Conservation (phyloP, 2,329 filamentous ascomycete genomes). For the Mycogone perniciosa region DNA sequence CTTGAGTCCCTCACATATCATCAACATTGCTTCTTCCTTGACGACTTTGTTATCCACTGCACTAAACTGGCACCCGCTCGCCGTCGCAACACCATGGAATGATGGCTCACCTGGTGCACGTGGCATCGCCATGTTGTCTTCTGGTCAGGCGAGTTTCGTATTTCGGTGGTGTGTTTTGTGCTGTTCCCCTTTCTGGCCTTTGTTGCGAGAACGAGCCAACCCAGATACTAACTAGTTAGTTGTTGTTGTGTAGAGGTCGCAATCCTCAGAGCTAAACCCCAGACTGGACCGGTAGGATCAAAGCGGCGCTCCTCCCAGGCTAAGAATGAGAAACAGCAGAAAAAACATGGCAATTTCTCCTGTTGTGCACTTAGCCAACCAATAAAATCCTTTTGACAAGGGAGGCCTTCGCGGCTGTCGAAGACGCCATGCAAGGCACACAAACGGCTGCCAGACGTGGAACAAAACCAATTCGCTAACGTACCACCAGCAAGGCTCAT, state of each 20-base stretch:
- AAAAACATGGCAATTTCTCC: slow-evolving; percentile 10
- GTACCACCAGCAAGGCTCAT: not conserved
- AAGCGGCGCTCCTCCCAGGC: not conserved
- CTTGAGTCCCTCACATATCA: slow-evolving; percentile 11
- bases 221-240: too few relatives aligned
- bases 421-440: slow-evolving; percentile 12
- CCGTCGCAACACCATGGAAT: slow-evolving; percentile 7
- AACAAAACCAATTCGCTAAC: not conserved
- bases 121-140: slow-evolving; percentile 1
- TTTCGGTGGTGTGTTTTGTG: not conserved
- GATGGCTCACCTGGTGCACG: slow-evolving; percentile 7
- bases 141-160: not conserved
- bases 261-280: too few relatives aligned
- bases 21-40: not conserved
- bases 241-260: too few relatives aligned
- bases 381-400: not conserved
- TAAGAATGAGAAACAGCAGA: not conserved
- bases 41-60: not conserved
- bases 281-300: too few relatives aligned
- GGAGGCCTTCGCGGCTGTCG: slow-evolving; percentile 1
- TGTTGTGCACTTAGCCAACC: not conserved
- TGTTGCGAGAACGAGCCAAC: not conserved
- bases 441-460: slow-evolving; percentile 1
- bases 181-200: not conserved
- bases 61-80: not conserved